These are phyloP conservation scores for Aspergillus neotritici DNA, from an alignment of 2,329 filamentous ascomycete species.

Conservation along the genomic window DNA sequence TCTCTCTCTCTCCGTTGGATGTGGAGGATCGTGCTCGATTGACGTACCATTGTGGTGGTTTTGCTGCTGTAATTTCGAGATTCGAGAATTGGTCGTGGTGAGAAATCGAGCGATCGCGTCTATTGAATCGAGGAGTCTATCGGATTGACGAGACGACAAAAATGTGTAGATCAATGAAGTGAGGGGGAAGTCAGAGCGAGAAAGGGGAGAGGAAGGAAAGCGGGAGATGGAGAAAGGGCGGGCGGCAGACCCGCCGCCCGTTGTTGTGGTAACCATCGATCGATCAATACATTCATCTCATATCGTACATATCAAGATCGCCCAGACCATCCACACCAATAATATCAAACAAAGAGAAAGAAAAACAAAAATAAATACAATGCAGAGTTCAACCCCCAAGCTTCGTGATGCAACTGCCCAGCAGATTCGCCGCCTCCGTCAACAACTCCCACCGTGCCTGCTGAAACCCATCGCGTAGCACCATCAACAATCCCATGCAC, in stretches of 20 bases:
- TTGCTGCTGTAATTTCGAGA: no score
- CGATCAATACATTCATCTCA: not conserved
- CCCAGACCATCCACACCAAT: slow-evolving; percentile 3
- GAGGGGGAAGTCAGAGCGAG: slow-evolving; percentile 1
- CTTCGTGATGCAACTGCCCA: slow-evolving; percentile 73
- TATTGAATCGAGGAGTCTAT: no score
- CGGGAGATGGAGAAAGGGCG: slow-evolving; percentile 3
- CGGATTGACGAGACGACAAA: no score
- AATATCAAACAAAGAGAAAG: slow-evolving; percentile 4
- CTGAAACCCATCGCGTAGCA: slow-evolving; percentile 74
- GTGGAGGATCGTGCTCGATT: no score
- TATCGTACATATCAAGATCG: not conserved
- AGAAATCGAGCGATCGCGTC: no score
- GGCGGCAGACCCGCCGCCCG: slow-evolving; percentile 5
- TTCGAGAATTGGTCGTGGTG: no score
- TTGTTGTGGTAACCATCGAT: slow-evolving; percentile 19
- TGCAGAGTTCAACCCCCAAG: slow-evolving; percentile 27
- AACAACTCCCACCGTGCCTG: slow-evolving; percentile 87
- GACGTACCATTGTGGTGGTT: no score
- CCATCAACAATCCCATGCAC: slow-evolving; percentile 73
- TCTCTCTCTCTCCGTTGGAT: no score
- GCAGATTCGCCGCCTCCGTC: slow-evolving; percentile 73
- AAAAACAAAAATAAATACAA: not conserved
- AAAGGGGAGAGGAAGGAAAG: slow-evolving; percentile 1
- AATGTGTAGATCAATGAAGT: not conserved